Base-by-base conservation (phyloP, 352 stramenopile genomes). In the Achlya hypogyna region DNA sequence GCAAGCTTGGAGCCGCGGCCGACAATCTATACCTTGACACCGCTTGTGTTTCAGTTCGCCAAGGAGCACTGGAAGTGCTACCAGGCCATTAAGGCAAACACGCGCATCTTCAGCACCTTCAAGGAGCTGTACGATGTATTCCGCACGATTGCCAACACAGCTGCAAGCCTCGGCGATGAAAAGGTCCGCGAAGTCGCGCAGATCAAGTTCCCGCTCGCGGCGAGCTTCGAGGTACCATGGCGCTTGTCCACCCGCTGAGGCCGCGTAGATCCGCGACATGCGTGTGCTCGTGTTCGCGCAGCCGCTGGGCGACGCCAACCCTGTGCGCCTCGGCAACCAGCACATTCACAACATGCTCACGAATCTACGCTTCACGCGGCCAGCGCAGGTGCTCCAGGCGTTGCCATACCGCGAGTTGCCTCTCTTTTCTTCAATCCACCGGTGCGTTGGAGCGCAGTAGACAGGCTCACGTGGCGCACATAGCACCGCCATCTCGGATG, bases 111-210 rank as follows among this genome's bases (percentile, higher is more conserved):
- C 16, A 49, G 60, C 20, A 20, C 40, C n/a, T 67, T 67, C 51
- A 67, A 67, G 32, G 60, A 67, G 47, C 60, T 67, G 5, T 67
- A 67, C 38, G 60, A 67, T 22, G 42, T 59, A 6, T 67, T 67
- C 34, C 60, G 60, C 16, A 67, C 60, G 16, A 32, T 67, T 29
- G 60, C 60, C 40, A 56, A 56, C 8, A 59, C 43, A n/a, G 51
- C 60, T 12, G 40, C 60, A 35, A 38, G 51, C 14, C 38, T 58
- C n/a, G 60, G 60, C 32, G 59, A 54, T 22, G 60, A 67, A 31
- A 67, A 67, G 27, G 34, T 47, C 20, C 16, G 42, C 10, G 60
- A 67, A 42, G 60, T 67, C 31, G 38, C 51, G 18, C 60, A 67
- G 22, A 49, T 67, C 42, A 67, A 67, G 60, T 67, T 67, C 59